Percentiles rank a stretch among this genome's conserved stretches.
Conservation (phyloP, 2,329 filamentous ascomycete species). For the Ophiostoma ulmi region DNA sequence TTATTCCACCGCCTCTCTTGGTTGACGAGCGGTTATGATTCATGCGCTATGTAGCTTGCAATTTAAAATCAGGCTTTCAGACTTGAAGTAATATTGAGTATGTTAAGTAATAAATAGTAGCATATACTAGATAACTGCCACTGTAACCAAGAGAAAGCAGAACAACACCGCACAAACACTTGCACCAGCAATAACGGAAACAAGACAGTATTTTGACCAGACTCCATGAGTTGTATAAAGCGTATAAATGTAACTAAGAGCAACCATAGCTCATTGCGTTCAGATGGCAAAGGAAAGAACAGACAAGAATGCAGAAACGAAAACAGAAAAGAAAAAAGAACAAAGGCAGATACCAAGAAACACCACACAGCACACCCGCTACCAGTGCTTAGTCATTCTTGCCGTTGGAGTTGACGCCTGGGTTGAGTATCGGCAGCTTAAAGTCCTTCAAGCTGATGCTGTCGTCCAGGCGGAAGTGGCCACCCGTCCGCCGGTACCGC, state of each 20-base stretch:
- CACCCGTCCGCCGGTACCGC: constrained; percentile 49
- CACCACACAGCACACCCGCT: background rate
- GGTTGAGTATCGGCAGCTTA: constrained; percentile 60
- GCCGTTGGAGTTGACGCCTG: constrained; percentile 41
- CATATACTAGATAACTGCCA: background rate
- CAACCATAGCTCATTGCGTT: constrained; percentile 8
- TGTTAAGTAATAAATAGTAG: background rate
- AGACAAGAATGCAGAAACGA: background rate
- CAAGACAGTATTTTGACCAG: constrained; percentile 3
- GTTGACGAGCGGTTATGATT: background rate
- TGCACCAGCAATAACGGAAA: background rate
- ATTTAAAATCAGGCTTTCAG: background rate
- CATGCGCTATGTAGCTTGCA: background rate
- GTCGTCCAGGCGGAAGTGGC: constrained; percentile 52
- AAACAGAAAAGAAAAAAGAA: background rate
- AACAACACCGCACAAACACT: background rate
- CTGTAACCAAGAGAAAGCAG: background rate
- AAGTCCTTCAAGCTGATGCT: constrained; percentile 44
- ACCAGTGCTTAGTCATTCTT: constrained; percentile 45
- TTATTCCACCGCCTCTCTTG: background rate
- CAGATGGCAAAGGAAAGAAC: constrained; percentile 1
- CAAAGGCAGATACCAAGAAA: background rate
- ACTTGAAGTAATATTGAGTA: background rate
- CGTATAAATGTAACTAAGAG: constrained; percentile 12
- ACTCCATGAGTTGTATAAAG: constrained; percentile 10